A percentile compares a stretch with the other conserved stretches of the same genome.
These are phyloP conservation scores for Cynanchum wilfordii DNA, from an alignment of 257 asterid species.

Conservation along the genomic window DNA sequence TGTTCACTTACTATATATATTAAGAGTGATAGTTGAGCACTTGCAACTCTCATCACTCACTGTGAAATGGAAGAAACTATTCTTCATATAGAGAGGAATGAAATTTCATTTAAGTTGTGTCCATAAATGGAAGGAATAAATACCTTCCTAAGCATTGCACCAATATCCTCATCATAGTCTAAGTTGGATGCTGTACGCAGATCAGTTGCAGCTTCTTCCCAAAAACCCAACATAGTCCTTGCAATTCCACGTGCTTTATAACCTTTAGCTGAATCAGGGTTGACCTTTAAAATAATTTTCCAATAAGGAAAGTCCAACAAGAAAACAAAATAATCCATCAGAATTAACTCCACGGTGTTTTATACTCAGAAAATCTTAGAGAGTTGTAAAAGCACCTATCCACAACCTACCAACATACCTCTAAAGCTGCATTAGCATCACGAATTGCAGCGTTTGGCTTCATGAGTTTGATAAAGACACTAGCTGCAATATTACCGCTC, in stretches of 20 bases:
- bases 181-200: conserved; percentile 63
- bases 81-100: neutral
- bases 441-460: conserved; percentile 80
- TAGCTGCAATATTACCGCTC: conserved; percentile 32
- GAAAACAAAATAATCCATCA: neutral
- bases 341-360: neutral
- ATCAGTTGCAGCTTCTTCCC: conserved; percentile 81
- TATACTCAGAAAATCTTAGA: neutral
- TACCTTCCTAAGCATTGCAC: conserved; percentile 52
- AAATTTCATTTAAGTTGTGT: neutral
- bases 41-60: neutral
- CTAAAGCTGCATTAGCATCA: conserved; percentile 76
- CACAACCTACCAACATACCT: conserved; percentile 31
- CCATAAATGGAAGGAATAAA: neutral
- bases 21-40: too few species aligned
- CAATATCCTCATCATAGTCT: conserved; percentile 73
- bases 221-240: conserved; percentile 69
- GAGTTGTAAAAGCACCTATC: neutral
- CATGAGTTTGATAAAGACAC: conserved; percentile 50
- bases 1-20: too few species aligned
- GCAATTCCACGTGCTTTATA: conserved; percentile 82
- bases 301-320: conserved; percentile 10
- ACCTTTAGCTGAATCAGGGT: conserved; percentile 79
- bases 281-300: conserved; percentile 39
- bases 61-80: neutral